phyloP scores from a whole-genome alignment of 1,284 basidiomycete genomes.

The Cutaneotrichosporon sp. region DNA sequence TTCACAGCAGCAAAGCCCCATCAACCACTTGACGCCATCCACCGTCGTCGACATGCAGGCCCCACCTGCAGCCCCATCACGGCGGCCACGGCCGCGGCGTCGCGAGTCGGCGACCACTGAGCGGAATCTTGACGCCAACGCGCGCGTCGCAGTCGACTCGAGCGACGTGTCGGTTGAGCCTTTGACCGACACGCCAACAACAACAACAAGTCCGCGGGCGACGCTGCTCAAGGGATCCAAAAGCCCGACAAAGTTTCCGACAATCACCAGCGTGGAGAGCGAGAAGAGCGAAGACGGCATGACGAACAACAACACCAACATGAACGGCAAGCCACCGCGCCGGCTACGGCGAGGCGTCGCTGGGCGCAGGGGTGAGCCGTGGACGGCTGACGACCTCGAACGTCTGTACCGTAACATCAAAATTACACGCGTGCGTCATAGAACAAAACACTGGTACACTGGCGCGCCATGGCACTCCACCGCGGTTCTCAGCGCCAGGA shows the following conservation, averaged over 20 bases:
- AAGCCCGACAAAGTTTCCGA: no score
- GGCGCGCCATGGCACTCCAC: neutral
- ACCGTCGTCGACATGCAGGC: no score
- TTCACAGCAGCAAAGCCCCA: neutral
- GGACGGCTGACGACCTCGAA: slow-evolving; percentile 5
- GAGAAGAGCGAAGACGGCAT: neutral
- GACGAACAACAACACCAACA: neutral
- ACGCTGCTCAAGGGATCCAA: no score
- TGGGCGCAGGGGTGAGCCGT: neutral
- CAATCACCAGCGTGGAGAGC: neutral
- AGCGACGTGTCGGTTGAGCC: neutral
- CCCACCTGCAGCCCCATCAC: neutral
- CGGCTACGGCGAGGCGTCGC: neutral
- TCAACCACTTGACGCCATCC: no score
- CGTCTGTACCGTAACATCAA: slow-evolving; percentile 6
- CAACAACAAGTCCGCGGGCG: no score
- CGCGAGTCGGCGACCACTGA: neutral
- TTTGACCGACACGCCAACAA: no score
- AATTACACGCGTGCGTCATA: neutral
- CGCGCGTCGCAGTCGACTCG: neutral
- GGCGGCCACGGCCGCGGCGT: neutral
- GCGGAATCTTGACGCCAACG: no score
- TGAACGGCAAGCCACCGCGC: neutral
- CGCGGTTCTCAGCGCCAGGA: neutral
- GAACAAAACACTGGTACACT: neutral